Conservation (phyloP, 495 filamentous ascomycete species). For the Sporormia fimetaria region DNA sequence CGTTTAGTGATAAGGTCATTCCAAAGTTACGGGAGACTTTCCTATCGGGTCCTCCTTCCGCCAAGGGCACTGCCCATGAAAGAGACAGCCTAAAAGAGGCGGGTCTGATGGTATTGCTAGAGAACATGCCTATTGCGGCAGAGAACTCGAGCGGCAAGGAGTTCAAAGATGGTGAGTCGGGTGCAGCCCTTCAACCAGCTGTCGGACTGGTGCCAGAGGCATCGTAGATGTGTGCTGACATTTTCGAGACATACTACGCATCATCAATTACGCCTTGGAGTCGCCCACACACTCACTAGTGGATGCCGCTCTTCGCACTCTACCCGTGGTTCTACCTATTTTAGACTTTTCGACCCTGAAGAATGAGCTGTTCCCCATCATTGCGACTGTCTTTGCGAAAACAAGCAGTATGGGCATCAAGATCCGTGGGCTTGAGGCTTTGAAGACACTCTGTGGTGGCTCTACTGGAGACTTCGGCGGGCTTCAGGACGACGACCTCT, state of each 20-base stretch:
- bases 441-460: slow-evolving; percentile 80
- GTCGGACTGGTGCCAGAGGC: not conserved
- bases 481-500: slow-evolving; percentile 51
- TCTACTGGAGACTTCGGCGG: slow-evolving; percentile 33
- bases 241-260: slow-evolving; percentile 66
- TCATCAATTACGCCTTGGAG: slow-evolving; percentile 70
- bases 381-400: slow-evolving; percentile 78
- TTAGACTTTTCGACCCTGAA: slow-evolving; percentile 95
- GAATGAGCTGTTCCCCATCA: slow-evolving; percentile 84
- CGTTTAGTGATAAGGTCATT: slow-evolving; percentile 72
- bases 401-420: slow-evolving; percentile 92
- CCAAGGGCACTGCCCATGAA: slow-evolving; percentile 43
- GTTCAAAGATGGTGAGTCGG: slow-evolving; percentile 72
- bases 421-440: slow-evolving; percentile 78
- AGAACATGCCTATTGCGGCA: slow-evolving; percentile 63
- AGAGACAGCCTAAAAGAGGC: slow-evolving; percentile 77
- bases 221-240: slow-evolving; percentile 14
- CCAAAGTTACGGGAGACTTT: slow-evolving; percentile 79
- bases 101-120: slow-evolving; percentile 76
- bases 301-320: slow-evolving; percentile 64
- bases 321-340: slow-evolving; percentile 63
- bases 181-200: not conserved
- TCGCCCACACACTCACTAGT: slow-evolving; percentile 79
- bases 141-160: slow-evolving; percentile 78
- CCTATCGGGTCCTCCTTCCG: slow-evolving; percentile 30